Percentiles rank a stretch among this genome's conserved stretches.
phyloP scores from a whole-genome alignment of 495 filamentous ascomycete genomes.

The Tirmania nivea region DNA sequence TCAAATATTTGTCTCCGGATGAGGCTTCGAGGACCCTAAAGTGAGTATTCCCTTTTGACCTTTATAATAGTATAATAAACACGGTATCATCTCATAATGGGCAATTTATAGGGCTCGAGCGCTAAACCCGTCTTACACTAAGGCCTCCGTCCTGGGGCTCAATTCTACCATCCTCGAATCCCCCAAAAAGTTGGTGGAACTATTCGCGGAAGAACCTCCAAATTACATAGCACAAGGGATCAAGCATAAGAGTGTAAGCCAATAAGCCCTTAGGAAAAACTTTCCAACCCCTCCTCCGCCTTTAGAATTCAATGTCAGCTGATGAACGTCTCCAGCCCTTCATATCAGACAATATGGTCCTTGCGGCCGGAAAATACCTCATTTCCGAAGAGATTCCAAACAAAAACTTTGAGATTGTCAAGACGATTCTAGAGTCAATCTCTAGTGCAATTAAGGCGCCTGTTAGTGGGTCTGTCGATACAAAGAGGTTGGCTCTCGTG shows the following conservation, averaged over 20 bases:
- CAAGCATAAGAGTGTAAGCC: slow-evolving; percentile 43
- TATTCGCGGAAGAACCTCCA: slow-evolving; percentile 47
- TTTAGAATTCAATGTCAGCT: neutral
- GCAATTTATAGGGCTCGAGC: neutral
- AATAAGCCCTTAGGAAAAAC: neutral
- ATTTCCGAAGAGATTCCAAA: slow-evolving; percentile 32
- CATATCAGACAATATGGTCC: slow-evolving; percentile 69
- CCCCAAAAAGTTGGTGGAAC: slow-evolving; percentile 39
- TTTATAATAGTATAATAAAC: slow-evolving; percentile 3
- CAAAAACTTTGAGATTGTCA: slow-evolving; percentile 47
- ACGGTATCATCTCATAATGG: neutral
- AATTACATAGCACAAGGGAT: slow-evolving; percentile 64
- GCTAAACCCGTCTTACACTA: neutral
- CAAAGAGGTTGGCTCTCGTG: slow-evolving; percentile 70
- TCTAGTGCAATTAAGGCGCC: slow-evolving; percentile 46
- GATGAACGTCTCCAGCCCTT: slow-evolving; percentile 32
- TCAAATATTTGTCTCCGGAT: slow-evolving; percentile 55
- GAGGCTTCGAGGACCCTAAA: slow-evolving; percentile 49
- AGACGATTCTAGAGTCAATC: slow-evolving; percentile 56
- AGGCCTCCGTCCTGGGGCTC: slow-evolving; percentile 44
- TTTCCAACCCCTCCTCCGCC: neutral
- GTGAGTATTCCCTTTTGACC: slow-evolving; percentile 20
- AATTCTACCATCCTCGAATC: slow-evolving; percentile 75
- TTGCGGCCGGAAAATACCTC: slow-evolving; percentile 90
- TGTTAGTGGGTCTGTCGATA: slow-evolving; percentile 49